Evolutionary conservation across 1,139 yeast genomes (phyloP).

Genomic region (Hansenula lynferdii): DNA sequence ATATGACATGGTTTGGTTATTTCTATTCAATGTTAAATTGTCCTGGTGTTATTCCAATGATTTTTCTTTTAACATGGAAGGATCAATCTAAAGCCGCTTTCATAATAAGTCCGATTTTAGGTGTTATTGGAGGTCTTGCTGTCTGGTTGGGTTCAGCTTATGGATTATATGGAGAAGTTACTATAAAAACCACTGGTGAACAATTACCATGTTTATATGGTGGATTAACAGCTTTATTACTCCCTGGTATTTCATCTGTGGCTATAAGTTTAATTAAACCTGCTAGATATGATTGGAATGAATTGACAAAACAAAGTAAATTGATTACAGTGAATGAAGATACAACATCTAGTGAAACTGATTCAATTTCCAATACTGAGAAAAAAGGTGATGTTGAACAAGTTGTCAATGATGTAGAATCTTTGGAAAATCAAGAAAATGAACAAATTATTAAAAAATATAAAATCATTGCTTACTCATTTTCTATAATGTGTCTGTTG

Average conservation of each 20-base stretch:
- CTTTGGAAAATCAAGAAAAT: conserved; percentile 2
- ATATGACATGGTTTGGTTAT: conserved; percentile 40
- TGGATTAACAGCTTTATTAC: conserved; percentile 29
- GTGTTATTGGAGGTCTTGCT: conserved; percentile 42
- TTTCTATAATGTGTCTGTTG: conserved; percentile 27
- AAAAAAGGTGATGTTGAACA: conserved; percentile 2
- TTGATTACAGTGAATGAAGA: conserved; percentile 12
- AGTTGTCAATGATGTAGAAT: too few species aligned
- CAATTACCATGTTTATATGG: conserved; percentile 33
- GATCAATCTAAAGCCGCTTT: conserved; percentile 35
- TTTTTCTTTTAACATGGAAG: conserved; percentile 32
- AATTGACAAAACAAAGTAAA: conserved; percentile 20
- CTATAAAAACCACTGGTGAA: conserved; percentile 25
- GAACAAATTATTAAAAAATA: conserved; percentile 14
- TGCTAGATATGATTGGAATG: conserved; percentile 28
- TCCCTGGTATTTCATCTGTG: conserved; percentile 29
- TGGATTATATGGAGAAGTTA: conserved; percentile 21
- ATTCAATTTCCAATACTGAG: conserved; percentile 1
- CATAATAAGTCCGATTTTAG: conserved; percentile 43
- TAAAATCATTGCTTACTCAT: conserved; percentile 29
- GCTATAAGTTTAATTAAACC: conserved; percentile 28
- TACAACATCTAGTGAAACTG: conserved; percentile 5
- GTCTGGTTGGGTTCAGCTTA: conserved; percentile 35
- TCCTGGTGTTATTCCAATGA: conserved; percentile 33
- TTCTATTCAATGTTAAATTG: conserved; percentile 33